These are phyloP conservation scores for Houttuynia cordata DNA, from an alignment of 164 flowering plant genomes.

Conservation along the genomic window DNA sequence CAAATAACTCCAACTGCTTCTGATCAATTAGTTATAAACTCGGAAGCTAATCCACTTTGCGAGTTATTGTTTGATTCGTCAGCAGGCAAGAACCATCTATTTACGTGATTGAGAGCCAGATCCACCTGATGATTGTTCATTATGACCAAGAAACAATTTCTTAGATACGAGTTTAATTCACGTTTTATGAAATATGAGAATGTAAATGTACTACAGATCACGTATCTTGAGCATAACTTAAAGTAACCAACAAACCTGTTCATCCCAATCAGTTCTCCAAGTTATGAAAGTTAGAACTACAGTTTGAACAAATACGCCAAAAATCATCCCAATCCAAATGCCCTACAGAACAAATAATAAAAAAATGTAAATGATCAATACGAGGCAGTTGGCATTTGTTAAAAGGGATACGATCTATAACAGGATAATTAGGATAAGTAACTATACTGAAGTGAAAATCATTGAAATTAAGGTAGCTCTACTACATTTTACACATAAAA, in stretches of 20 bases:
- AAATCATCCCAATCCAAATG: constrained; percentile 38
- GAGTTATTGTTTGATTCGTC: not conserved
- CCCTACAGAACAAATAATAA: constrained; percentile 15
- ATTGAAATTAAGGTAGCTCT: no score
- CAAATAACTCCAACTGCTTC: no score
- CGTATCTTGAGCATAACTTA: not conserved
- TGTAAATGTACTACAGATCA: no score
- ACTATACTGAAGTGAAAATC: no score
- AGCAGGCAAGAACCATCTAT: not conserved
- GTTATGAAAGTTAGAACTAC: constrained; percentile 19
- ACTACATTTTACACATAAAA: no score
- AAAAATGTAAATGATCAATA: no score
- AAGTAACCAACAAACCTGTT: constrained; percentile 18
- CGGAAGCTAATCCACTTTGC: not conserved
- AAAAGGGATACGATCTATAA: not conserved
- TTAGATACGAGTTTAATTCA: no score
- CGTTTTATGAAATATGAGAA: no score
- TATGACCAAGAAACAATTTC: not conserved
- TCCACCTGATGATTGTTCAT: not conserved
- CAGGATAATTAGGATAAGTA: no score
- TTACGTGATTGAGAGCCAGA: constrained; percentile 1
- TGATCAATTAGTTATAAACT: no score
- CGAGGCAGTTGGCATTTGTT: not conserved
- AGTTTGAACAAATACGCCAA: constrained; percentile 26
- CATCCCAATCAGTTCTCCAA: constrained; percentile 34